These are phyloP conservation scores for Scleromitrula shiraiana DNA, from an alignment of 2,329 filamentous ascomycete species.

Conservation along the genomic window DNA sequence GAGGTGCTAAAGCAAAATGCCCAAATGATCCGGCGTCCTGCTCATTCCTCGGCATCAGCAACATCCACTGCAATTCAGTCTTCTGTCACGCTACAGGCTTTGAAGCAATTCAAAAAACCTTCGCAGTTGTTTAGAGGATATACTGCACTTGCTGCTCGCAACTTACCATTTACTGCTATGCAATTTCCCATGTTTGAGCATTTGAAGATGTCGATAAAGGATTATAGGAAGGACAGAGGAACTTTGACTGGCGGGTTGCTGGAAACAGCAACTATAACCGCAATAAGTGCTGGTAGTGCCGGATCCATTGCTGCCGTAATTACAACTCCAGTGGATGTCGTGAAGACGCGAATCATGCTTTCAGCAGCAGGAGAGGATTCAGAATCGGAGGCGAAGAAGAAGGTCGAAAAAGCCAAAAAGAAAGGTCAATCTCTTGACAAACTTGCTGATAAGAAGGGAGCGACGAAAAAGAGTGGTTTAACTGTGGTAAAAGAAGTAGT, in stretches of 20 bases:
- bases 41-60: slow-evolving; percentile 21
- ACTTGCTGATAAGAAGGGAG: slow-evolving; percentile 26
- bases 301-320: slow-evolving; percentile 68
- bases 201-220: slow-evolving; percentile 47
- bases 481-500: slow-evolving; percentile 59
- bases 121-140: slow-evolving; percentile 62
- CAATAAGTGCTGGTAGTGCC: slow-evolving; percentile 62
- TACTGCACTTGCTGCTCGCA: slow-evolving; percentile 70
- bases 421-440: slow-evolving; percentile 22
- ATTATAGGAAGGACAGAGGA: slow-evolving; percentile 33
- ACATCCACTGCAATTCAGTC: slow-evolving; percentile 39
- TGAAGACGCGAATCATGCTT: slow-evolving; percentile 88
- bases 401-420: slow-evolving; percentile 19
- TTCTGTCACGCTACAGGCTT: slow-evolving; percentile 45
- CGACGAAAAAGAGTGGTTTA: slow-evolving; percentile 38
- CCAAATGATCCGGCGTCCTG: slow-evolving; percentile 57
- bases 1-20: slow-evolving; percentile 93
- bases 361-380: slow-evolving; percentile 36
- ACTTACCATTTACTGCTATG: slow-evolving; percentile 78
- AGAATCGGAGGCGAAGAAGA: slow-evolving; percentile 24
- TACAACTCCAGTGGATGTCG: slow-evolving; percentile 84
- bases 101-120: slow-evolving; percentile 48
- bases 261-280: slow-evolving; percentile 65
- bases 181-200: slow-evolving; percentile 85
- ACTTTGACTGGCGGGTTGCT: slow-evolving; percentile 34